Evolutionary conservation across 1,284 basidiomycete genomes (phyloP), one percentile per base, ranked within the genome.

Genomic region (Earliella scabrosa): DNA sequence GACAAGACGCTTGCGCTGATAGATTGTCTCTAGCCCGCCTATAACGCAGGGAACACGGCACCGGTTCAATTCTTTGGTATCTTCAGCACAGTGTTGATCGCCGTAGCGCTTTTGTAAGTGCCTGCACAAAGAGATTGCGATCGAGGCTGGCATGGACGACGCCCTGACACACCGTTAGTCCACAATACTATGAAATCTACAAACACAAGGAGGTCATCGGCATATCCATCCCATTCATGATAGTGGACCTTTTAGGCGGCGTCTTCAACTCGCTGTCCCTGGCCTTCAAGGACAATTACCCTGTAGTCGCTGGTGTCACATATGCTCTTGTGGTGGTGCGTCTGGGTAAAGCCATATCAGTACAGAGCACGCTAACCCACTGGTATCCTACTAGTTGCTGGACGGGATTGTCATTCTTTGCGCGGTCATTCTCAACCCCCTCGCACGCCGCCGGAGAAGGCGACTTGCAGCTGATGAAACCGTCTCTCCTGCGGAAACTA

Each of bases 201-300:
- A 81, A 82, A 62, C 78, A 78, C 60, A 77, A 77, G 57, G 85
- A 92, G 68, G 92, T 93, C 32, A 73, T 87, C 26, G 91, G 91
- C 7, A 86, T 95, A 52, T 90, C 86, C 0, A 72, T 90, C 47
- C 45, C 76, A 3, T 93, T 93, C 73, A 87, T 93, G 76, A 64
- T 73, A 1, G 77, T 93, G 40, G 92, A 94, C 67, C 81, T 86
- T 45, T 66, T 84, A 10, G 91, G 91, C 26, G 91, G 87, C 4
- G 71, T 93, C 4, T 92, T 92, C 71, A 84, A 80, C 45, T 79
- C 84, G 60, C 73, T 92, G 8, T 90, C 88, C 18, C 77, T 93
- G 29, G 82, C 79, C 29, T 92, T 93, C 75, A 85, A 88, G 62
- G 66, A 72, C 7, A 65, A 80, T 6, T 86, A 93, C 61, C 88